Evolutionary conservation across 495 filamentous ascomycete genomes (phyloP), one percentile per base, ranked within the genome.

Genomic region (Chaetomidium leptoderma): DNA sequence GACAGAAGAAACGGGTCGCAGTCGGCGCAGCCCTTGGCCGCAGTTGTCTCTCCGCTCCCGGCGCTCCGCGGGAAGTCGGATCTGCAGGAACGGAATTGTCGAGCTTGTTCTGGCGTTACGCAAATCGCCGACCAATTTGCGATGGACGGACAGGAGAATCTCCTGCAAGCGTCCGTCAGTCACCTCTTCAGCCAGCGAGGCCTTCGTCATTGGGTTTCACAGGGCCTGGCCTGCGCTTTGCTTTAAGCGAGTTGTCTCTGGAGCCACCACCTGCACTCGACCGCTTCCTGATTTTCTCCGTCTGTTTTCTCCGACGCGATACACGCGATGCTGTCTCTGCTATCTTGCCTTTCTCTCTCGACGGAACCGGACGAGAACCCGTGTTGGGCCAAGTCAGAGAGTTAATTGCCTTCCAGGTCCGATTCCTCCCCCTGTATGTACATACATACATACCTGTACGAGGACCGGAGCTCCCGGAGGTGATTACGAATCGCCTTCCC

Each of bases 71-170:
- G n/a, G 36, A 48, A 35, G 47, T 36, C n/a, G 44, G 51, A 58
- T 65, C 57, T 66, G 64, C 64, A 69, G 66, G 64, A 62, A 65
- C 63, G 48, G 42, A 40, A 35, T 19, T 14, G 23, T 53, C 11
- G 9, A 36, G 21, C 40, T 27, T 32, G 14, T 7, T 4, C 45
- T 56, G 23, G 43, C 44, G 68, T 67, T 69, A 68, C 68, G 59
- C 68, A 71, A 60, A 63, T 68, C 64, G 66, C 64, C 69, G 63
- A 66, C 69, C 60, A 65, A 50, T 60, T 60, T 62, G 35, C 36
- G 36, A 16, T 42, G 47, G n/a, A n/a, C n/a, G n/a, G n/a, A 1
- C 29, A 33, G 27, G 2, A 24, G 32, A 21, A 52, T 47, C n/a
- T 36, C 30, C 37, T 61, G 53, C 53, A 57, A 39, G 40, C 59